Conservation (phyloP, 345 rosid species). For the Gossypium anomalum region DNA sequence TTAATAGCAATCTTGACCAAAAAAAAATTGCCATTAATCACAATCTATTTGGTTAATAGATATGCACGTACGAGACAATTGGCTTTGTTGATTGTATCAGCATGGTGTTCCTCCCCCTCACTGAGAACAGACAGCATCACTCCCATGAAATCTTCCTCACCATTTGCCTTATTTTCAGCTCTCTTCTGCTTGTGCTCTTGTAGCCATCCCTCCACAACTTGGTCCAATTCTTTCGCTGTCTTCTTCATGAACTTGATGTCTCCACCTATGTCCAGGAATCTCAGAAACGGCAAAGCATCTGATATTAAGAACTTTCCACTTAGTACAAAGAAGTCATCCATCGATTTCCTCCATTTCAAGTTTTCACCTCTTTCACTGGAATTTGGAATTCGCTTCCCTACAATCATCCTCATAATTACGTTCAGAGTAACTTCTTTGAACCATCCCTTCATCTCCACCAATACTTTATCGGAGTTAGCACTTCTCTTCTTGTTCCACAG, state of each 20-base stretch:
- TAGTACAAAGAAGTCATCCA: slow-evolving; percentile 8
- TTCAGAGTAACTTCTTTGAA: slow-evolving; percentile 25
- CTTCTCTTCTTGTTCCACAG: not conserved
- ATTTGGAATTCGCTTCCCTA: slow-evolving; percentile 15
- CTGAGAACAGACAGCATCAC: slow-evolving; percentile 23
- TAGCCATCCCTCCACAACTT: slow-evolving; percentile 24
- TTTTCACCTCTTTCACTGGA: not conserved
- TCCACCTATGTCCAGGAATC: slow-evolving; percentile 36
- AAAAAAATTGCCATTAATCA: no score
- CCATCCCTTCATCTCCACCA: slow-evolving; percentile 38
- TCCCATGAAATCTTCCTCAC: slow-evolving; percentile 29
- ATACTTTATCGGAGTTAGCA: not conserved
- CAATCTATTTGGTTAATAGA: no score
- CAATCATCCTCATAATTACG: slow-evolving; percentile 23
- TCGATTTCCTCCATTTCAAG: not conserved
- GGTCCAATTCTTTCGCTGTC: slow-evolving; percentile 24
- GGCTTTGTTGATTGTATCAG: slow-evolving; percentile 7
- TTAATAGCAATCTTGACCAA: no score
- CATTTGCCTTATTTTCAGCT: not conserved
- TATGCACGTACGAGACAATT: not conserved
- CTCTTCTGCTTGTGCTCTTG: slow-evolving; percentile 25
- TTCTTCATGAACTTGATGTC: slow-evolving; percentile 31
- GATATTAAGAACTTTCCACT: slow-evolving; percentile 28
- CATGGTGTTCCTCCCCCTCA: not conserved
- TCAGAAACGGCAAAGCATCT: slow-evolving; percentile 29